These are phyloP conservation scores for Podila epigama DNA, from an alignment of 192 early-diverging fungal species.

Conservation along the genomic window DNA sequence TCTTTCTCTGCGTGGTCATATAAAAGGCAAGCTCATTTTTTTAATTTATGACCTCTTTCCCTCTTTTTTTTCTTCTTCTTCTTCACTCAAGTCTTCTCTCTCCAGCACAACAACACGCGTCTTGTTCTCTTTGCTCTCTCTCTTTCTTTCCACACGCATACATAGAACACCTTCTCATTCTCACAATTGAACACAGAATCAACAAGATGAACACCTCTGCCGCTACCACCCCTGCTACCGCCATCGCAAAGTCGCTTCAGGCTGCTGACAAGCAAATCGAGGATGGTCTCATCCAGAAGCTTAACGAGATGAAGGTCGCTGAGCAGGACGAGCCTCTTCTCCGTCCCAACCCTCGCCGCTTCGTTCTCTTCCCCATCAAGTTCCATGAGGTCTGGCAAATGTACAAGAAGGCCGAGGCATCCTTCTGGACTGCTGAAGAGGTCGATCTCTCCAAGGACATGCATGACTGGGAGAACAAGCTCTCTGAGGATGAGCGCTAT, in stretches of 20 bases:
- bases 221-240: background rate
- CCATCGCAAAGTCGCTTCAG: constrained; percentile 23
- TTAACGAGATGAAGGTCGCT: constrained; percentile 38
- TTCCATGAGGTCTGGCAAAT: constrained; percentile 96
- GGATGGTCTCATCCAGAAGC: constrained; percentile 20
- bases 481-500: constrained; percentile 86
- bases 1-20: too few species aligned
- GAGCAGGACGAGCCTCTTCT: constrained; percentile 56
- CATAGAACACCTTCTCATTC: background rate
- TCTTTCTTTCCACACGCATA: background rate
- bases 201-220: background rate
- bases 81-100: too few species aligned
- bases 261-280: constrained; percentile 39
- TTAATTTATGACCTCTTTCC: too few species aligned
- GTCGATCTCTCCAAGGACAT: constrained; percentile 94
- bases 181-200: too few species aligned
- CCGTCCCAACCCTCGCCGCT: constrained; percentile 77
- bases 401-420: constrained; percentile 98
- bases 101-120: too few species aligned
- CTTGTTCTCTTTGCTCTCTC: too few species aligned
- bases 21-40: too few species aligned
- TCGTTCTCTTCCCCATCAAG: constrained; percentile 94
- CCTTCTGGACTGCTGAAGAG: constrained; percentile 97
- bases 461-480: constrained; percentile 86
- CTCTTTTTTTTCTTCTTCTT: too few species aligned